Conservation (phyloP, 768 basidiomycete species). For the Daedaleopsis sinensis region DNA sequence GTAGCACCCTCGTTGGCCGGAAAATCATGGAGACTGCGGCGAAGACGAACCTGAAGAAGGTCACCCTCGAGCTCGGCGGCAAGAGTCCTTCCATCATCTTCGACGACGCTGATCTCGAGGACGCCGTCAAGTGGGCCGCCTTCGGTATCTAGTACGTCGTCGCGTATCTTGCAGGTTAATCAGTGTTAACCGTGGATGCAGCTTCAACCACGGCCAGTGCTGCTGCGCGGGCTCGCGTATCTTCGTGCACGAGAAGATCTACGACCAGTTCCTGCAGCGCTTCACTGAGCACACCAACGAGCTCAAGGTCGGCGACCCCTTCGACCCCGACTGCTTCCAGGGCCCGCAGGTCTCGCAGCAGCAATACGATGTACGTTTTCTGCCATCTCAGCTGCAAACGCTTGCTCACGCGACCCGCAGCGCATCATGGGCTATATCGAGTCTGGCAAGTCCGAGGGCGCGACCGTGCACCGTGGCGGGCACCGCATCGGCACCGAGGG, state of each 20-base stretch:
- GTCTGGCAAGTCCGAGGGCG: conserved; percentile 60
- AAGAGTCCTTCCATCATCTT: conserved; percentile 66
- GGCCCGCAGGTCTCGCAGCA: conserved; percentile 80
- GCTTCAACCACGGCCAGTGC: conserved; percentile 75
- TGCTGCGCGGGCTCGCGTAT: conserved; percentile 85
- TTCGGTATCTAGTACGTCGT: conserved; percentile 58
- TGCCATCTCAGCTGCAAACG: background rate
- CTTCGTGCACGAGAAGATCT: conserved; percentile 77
- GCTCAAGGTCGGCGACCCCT: conserved; percentile 75
- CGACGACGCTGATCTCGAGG: conserved; percentile 60
- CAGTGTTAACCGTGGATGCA: conserved; percentile 25
- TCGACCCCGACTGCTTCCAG: conserved; percentile 58
- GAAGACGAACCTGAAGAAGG: conserved; percentile 66
- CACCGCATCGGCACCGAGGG: conserved; percentile 56
- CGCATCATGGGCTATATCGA: conserved; percentile 66
- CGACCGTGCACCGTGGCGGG: conserved; percentile 60
- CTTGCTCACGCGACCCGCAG: conserved; percentile 30
- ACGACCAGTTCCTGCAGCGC: conserved; percentile 70
- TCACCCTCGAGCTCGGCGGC: conserved; percentile 78
- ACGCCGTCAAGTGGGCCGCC: conserved; percentile 59
- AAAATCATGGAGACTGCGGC: conserved; percentile 63
- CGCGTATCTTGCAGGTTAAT: background rate
- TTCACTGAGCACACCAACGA: conserved; percentile 57
- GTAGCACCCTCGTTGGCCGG: conserved; percentile 66
- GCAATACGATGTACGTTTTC: conserved; percentile 63